Conservation (phyloP, 306 rosid genomes). For the Prunus salicina region DNA sequence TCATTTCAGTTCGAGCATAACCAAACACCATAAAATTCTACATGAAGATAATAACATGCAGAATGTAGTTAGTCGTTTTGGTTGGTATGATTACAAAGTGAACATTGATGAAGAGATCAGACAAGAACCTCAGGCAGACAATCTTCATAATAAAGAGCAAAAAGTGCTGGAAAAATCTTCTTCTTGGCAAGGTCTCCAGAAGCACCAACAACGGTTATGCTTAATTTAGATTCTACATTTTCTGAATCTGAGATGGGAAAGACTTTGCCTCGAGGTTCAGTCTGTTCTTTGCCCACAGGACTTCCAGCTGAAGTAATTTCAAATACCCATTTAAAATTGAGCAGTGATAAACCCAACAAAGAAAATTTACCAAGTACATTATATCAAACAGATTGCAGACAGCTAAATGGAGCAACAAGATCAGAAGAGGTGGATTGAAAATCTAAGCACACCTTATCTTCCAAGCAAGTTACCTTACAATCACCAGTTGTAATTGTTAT, state of each 20-base stretch:
- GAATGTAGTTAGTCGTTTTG: conserved; percentile 10
- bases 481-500: neutral
- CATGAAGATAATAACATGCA: conserved; percentile 23
- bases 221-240: conserved; percentile 52
- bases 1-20: conserved; percentile 81
- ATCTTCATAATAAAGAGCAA: conserved; percentile 91
- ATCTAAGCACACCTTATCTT: neutral
- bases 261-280: conserved; percentile 31
- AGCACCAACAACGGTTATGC: conserved; percentile 92
- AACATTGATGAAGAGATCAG: conserved; percentile 9
- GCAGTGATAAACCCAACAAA: conserved; percentile 12
- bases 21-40: conserved; percentile 83
- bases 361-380: conserved; percentile 2
- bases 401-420: conserved; percentile 10
- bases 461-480: neutral
- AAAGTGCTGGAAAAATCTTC: conserved; percentile 97
- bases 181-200: conserved; percentile 98
- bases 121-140: conserved; percentile 71
- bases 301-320: conserved; percentile 46
- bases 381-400: conserved; percentile 4
- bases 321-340: conserved; percentile 26
- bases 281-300: conserved; percentile 46
- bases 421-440: conserved; percentile 3
- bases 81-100: neutral
- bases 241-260: conserved; percentile 42